Evolutionary conservation across 805 yeast genomes (phyloP).

Genomic region (Pichia sporocuriosa): DNA sequence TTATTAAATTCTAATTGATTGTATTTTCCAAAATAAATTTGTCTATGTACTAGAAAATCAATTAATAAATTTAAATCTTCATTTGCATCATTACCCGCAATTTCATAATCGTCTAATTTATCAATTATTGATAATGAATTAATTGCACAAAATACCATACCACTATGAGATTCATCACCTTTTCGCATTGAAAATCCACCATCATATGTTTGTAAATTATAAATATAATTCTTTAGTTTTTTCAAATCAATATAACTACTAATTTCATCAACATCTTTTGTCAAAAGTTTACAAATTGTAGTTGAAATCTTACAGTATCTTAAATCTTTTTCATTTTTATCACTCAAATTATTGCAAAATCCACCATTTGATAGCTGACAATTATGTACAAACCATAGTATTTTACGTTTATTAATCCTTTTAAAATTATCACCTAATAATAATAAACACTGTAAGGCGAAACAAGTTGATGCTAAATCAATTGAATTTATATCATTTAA

Average conservation of each 20-base stretch:
- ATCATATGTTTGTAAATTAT: constrained; percentile 34
- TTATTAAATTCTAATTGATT: constrained; percentile 23
- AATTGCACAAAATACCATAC: constrained; percentile 79
- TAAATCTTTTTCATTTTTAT: constrained; percentile 51
- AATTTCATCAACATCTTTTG: constrained; percentile 13
- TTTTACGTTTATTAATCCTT: constrained; percentile 33
- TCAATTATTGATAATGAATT: constrained; percentile 46
- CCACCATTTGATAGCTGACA: constrained; percentile 63
- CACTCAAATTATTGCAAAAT: constrained; percentile 42
- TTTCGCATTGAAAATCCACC: constrained; percentile 67
- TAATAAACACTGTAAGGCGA: constrained; percentile 55
- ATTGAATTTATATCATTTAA: constrained; percentile 46
- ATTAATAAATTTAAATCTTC: constrained; percentile 29
- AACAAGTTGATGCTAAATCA: constrained; percentile 67
- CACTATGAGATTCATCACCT: constrained; percentile 69
- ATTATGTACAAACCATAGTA: constrained; percentile 46
- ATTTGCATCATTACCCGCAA: constrained; percentile 16
- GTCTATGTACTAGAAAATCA: constrained; percentile 61
- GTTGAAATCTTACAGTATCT: constrained; percentile 71
- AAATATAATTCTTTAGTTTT: constrained; percentile 34
- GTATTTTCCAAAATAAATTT: constrained; percentile 36
- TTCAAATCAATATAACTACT: constrained; percentile 39
- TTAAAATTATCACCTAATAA: constrained; percentile 40
- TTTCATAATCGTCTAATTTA: too few species aligned
- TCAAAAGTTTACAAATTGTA: constrained; percentile 47